phyloP scores from a whole-genome alignment of 2,329 filamentous ascomycete genomes.

The Cercospora citrullina region DNA sequence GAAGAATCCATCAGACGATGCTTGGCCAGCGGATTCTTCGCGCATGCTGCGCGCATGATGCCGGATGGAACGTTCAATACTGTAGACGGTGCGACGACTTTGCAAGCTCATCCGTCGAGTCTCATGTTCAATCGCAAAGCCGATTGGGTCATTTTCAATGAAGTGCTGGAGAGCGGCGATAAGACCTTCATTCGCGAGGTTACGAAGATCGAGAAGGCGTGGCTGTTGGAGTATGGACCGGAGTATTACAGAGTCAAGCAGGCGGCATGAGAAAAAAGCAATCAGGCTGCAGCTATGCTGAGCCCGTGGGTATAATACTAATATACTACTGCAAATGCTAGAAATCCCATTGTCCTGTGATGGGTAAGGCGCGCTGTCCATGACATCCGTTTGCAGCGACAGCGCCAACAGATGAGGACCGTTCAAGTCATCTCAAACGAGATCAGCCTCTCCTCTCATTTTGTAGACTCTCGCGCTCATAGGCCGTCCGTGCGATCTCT shows the following conservation, averaged over 20 bases:
- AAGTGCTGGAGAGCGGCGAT: slow-evolving; percentile 82
- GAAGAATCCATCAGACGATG: slow-evolving; percentile 79
- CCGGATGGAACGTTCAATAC: slow-evolving; percentile 86
- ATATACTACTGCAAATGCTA: slow-evolving; percentile 2
- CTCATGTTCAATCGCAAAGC: slow-evolving; percentile 96
- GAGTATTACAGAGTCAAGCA: slow-evolving; percentile 69
- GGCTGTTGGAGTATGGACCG: slow-evolving; percentile 84
- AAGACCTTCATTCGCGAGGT: slow-evolving; percentile 91
- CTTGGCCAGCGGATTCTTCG: slow-evolving; percentile 86
- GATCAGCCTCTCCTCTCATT: not conserved
- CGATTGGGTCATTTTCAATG: slow-evolving; percentile 94
- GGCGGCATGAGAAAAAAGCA: not conserved
- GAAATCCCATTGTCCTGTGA: not conserved
- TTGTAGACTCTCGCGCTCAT: slow-evolving; percentile 1
- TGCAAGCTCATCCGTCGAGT: slow-evolving; percentile 88
- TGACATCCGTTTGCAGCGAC: not conserved
- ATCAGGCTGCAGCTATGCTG: not conserved
- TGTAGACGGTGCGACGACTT: slow-evolving; percentile 72
- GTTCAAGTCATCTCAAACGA: not conserved
- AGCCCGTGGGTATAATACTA: slow-evolving; percentile 5
- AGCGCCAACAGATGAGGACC: not conserved
- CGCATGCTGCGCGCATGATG: slow-evolving; percentile 91
- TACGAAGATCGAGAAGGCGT: slow-evolving; percentile 90
- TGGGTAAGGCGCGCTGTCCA: not conserved
- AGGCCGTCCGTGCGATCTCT: slow-evolving; percentile 70